These are phyloP conservation scores for Pleurotus eryngii DNA, from an alignment of 768 basidiomycete genomes.

Conservation along the genomic window DNA sequence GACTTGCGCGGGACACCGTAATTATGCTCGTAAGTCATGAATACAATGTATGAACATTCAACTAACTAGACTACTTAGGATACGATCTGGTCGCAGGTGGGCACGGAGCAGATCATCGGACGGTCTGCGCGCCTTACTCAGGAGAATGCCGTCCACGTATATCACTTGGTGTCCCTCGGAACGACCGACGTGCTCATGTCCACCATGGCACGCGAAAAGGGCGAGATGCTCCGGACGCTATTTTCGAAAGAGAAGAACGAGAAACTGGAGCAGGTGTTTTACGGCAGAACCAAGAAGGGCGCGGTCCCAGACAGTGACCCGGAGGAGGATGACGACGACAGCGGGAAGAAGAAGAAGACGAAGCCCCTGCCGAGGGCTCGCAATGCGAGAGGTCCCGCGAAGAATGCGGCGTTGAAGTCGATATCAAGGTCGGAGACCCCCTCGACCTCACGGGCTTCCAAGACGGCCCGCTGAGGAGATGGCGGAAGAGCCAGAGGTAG, in stretches of 20 bases:
- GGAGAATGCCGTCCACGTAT: constrained; percentile 7
- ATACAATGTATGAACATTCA: neutral
- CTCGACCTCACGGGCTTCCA: no score
- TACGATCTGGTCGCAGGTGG: constrained; percentile 9
- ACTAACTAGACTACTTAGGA: neutral
- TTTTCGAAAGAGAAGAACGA: neutral
- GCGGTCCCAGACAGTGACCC: neutral
- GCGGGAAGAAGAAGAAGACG: neutral
- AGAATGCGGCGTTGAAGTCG: no score
- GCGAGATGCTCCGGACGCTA: neutral
- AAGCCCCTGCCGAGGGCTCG: neutral
- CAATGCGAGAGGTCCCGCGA: neutral
- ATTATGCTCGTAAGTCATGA: constrained; percentile 1
- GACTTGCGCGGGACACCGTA: neutral
- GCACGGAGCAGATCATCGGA: constrained; percentile 1
- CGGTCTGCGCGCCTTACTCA: constrained; percentile 6
- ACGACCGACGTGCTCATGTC: constrained; percentile 10
- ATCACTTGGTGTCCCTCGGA: neutral
- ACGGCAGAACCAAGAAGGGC: neutral
- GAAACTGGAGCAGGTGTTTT: neutral
- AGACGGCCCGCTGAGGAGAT: no score
- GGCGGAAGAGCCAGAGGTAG: no score
- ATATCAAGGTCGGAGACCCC: no score
- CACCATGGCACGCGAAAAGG: neutral
- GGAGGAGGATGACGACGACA: neutral